Conservation (phyloP, 2,329 filamentous ascomycete genomes). For the Alternaria novae-zelandiae region DNA sequence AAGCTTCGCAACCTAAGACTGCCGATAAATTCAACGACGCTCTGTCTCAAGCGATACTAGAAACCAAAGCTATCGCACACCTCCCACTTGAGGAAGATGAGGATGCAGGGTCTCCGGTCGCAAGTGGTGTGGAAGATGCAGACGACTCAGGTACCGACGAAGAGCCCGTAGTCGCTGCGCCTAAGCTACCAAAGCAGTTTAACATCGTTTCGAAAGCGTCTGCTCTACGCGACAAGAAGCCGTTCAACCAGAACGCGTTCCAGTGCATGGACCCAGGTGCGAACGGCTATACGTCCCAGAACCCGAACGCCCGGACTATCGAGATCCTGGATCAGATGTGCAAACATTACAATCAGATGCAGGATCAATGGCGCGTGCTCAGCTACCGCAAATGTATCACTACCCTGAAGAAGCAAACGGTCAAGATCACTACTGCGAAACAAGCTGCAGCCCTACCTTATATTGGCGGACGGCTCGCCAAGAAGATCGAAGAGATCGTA, state of each 20-base stretch:
- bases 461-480: slow-evolving; percentile 75
- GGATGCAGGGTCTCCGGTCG: slow-evolving; percentile 29
- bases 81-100: slow-evolving; percentile 57
- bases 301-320: slow-evolving; percentile 79
- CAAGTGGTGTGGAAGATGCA: slow-evolving; percentile 31
- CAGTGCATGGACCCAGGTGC: slow-evolving; percentile 66
- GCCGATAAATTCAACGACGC: slow-evolving; percentile 56
- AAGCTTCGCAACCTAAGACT: background rate
- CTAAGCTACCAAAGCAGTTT: slow-evolving; percentile 16
- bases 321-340: slow-evolving; percentile 79
- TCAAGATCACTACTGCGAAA: slow-evolving; percentile 69
- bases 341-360: slow-evolving; percentile 75
- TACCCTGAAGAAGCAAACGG: slow-evolving; percentile 70
- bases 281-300: slow-evolving; percentile 53
- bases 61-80: slow-evolving; percentile 66
- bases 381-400: slow-evolving; percentile 80
- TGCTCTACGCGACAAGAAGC: slow-evolving; percentile 19
- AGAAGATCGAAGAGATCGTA: slow-evolving; percentile 90
- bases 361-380: slow-evolving; percentile 76
- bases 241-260: slow-evolving; percentile 53
- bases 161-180: slow-evolving; percentile 16
- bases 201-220: slow-evolving; percentile 11
- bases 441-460: slow-evolving; percentile 72
- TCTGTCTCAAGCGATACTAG: slow-evolving; percentile 68
- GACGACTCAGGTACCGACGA: slow-evolving; percentile 32